Percentiles rank a stretch among this genome's conserved stretches.
phyloP scores from a whole-genome alignment of 495 filamentous ascomycete species.

The Trichoderma reesei region DNA sequence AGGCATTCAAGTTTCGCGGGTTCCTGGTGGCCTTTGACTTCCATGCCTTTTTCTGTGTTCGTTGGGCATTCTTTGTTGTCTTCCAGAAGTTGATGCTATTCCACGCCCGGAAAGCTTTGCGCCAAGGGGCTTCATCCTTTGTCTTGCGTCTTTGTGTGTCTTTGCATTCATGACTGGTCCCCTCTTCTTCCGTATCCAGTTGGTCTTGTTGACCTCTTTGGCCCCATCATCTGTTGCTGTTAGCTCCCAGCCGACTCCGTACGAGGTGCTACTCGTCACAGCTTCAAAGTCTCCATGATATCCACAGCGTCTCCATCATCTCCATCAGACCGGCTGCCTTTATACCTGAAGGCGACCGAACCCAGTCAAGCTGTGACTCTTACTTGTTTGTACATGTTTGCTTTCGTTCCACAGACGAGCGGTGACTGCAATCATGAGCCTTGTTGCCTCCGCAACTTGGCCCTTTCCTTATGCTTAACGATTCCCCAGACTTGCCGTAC shows the following conservation, averaged over 20 bases:
- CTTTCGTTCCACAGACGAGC: background rate
- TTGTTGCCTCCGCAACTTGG: background rate
- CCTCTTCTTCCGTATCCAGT: slow-evolving; percentile 18
- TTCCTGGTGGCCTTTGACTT: slow-evolving; percentile 14
- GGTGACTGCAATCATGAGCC: background rate
- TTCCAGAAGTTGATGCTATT: too few relatives aligned
- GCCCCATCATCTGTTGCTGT: slow-evolving; percentile 12
- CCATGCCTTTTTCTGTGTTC: background rate
- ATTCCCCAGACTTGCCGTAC: slow-evolving; percentile 9
- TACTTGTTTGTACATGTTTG: background rate
- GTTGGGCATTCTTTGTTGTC: background rate
- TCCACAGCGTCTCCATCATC: slow-evolving; percentile 1
- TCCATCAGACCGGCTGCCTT: slow-evolving; percentile 5
- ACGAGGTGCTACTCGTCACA: slow-evolving; percentile 13
- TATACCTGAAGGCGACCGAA: background rate
- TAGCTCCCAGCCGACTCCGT: slow-evolving; percentile 7
- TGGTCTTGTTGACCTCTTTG: background rate
- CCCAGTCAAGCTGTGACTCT: background rate
- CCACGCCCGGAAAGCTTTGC: background rate
- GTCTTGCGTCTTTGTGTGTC: too few relatives aligned
- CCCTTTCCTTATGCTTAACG: background rate
- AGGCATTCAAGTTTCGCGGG: background rate
- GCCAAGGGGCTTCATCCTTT: slow-evolving; percentile 10
- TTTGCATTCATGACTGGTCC: too few relatives aligned
- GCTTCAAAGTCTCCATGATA: slow-evolving; percentile 7